These are phyloP conservation scores for Candida sanyiensis DNA, from an alignment of 805 yeast genomes.

Conservation along the genomic window DNA sequence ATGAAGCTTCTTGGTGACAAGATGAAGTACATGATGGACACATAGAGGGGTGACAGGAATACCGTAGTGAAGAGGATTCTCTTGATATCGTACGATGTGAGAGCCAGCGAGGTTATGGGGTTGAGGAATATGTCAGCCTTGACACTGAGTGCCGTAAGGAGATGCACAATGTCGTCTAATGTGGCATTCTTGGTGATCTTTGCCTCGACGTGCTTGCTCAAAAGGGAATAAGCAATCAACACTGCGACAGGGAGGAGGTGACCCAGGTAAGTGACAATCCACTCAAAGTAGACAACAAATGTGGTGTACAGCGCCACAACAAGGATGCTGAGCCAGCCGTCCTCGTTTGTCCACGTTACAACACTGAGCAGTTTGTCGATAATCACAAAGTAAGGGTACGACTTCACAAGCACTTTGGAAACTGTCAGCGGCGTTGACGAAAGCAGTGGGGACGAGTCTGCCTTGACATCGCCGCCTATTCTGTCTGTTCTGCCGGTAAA, in stretches of 20 bases:
- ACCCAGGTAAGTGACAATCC: constrained; percentile 74
- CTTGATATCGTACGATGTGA: constrained; percentile 73
- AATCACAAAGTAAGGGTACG: constrained; percentile 80
- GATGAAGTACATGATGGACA: constrained; percentile 59
- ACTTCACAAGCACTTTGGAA: constrained; percentile 70
- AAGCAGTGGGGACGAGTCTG: constrained; percentile 60
- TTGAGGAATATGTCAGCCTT: constrained; percentile 71
- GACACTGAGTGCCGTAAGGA: constrained; percentile 66
- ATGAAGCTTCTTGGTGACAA: constrained; percentile 67
- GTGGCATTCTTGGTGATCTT: constrained; percentile 69
- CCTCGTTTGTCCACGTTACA: constrained; percentile 88
- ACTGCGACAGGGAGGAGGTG: constrained; percentile 65
- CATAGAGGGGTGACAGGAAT: constrained; percentile 79
- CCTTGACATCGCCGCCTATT: constrained; percentile 23
- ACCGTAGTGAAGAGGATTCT: constrained; percentile 78
- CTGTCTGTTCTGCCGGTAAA: constrained; percentile 34
- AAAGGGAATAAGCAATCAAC: constrained; percentile 52
- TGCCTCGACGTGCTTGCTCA: constrained; percentile 50
- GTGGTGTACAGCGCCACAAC: constrained; percentile 50
- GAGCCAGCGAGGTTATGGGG: constrained; percentile 72
- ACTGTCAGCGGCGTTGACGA: constrained; percentile 89
- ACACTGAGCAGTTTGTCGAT: constrained; percentile 65
- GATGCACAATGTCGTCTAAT: constrained; percentile 76
- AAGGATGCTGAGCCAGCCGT: constrained; percentile 67
- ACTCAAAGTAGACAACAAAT: constrained; percentile 70